A percentile compares a stretch with the other conserved stretches of the same genome.
Conservation (phyloP, 371 early-diverging fungal genomes). For the Gilbertella persicaria region DNA sequence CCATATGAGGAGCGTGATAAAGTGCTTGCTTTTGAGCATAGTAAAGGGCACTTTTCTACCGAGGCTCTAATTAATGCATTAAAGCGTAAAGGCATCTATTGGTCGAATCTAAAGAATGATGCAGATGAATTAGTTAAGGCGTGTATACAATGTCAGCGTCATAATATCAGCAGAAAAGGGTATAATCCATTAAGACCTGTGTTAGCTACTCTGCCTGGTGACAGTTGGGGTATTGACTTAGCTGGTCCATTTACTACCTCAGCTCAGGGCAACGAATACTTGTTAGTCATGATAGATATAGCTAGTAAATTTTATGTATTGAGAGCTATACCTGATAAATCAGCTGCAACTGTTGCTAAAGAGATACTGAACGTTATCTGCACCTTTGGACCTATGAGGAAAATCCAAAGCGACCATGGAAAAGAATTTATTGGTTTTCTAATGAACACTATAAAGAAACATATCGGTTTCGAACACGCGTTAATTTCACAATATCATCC, state of each 20-base stretch:
- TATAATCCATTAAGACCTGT: constrained; percentile 11
- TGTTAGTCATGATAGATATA: not conserved
- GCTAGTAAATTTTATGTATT: not conserved
- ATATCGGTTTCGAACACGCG: constrained; percentile 18
- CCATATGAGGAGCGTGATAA: too few species aligned
- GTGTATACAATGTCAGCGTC: constrained; percentile 17
- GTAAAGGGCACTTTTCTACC: too few species aligned
- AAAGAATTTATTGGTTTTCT: constrained; percentile 24
- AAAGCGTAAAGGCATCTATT: constrained; percentile 8
- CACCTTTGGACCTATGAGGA: not conserved
- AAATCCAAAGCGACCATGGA: constrained; percentile 30
- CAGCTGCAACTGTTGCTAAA: not conserved
- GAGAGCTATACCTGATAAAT: constrained; percentile 4
- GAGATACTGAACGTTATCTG: not conserved
- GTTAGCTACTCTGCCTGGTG: constrained; percentile 5
- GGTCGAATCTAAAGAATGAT: constrained; percentile 21
- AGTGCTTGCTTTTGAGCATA: too few species aligned
- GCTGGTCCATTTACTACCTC: not conserved
- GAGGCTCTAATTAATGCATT: too few species aligned
- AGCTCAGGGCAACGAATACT: not conserved
- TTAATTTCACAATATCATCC: constrained; percentile 29
- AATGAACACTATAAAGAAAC: constrained; percentile 1
- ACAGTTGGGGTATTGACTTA: constrained; percentile 8
- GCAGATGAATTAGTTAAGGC: constrained; percentile 9
- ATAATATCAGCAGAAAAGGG: not conserved